Evolutionary conservation across 805 yeast genomes (phyloP).

Genomic region (Saturnispora sekii): DNA sequence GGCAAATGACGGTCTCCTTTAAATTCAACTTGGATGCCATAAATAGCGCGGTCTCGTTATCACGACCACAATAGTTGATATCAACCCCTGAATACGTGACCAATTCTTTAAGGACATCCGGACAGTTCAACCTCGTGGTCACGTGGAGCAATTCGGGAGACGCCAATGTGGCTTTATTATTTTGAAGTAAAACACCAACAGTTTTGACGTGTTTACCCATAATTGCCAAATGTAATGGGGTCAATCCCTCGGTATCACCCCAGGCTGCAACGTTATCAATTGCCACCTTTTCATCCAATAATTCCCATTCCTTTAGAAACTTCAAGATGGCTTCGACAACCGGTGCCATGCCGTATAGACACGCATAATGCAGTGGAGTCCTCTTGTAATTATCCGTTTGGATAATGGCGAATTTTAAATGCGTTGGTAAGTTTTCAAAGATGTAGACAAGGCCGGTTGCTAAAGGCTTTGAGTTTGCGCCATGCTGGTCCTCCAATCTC

Average conservation of each 20-base stretch:
- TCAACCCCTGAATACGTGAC: conserved; percentile 49
- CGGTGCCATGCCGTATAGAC: conserved; percentile 72
- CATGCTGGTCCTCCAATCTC: conserved; percentile 35
- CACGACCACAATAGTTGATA: conserved; percentile 48
- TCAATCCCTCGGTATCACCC: conserved; percentile 72
- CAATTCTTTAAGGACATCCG: conserved; percentile 44
- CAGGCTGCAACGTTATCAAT: conserved; percentile 49
- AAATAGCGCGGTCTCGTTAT: conserved; percentile 75
- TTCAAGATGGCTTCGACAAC: conserved; percentile 50
- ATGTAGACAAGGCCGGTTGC: conserved; percentile 52
- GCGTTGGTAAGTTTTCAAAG: conserved; percentile 44
- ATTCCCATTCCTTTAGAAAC: conserved; percentile 49
- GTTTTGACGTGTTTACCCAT: conserved; percentile 78
- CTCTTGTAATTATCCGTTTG: conserved; percentile 69
- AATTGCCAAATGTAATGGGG: conserved; percentile 79
- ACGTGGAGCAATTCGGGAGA: conserved; percentile 53
- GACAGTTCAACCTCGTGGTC: conserved; percentile 59
- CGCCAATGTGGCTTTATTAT: conserved; percentile 32
- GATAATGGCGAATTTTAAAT: conserved; percentile 44
- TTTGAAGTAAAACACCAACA: conserved; percentile 44
- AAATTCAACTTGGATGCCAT: conserved; percentile 62
- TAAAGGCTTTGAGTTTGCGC: conserved; percentile 47
- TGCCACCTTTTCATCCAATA: conserved; percentile 38
- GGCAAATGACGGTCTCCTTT: conserved; percentile 39
- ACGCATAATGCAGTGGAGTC: conserved; percentile 84